Evolutionary conservation across 2,329 filamentous ascomycete species (phyloP), one percentile per base, ranked within the genome.

Genomic region (Fusarium sp.): DNA sequence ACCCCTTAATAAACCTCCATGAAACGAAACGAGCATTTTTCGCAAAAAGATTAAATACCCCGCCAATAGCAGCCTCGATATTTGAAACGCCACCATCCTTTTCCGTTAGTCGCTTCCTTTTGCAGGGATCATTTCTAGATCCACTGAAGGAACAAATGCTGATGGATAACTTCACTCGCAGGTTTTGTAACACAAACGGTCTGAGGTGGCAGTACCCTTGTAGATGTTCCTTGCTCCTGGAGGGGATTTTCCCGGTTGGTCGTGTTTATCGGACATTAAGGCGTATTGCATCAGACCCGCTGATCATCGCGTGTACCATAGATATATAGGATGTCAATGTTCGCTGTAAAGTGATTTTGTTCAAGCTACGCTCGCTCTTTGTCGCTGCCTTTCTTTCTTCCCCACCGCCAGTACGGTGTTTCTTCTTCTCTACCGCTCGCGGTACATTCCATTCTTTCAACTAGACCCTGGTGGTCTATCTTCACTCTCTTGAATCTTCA

Each of bases 381-480:
- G 59, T 62, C 30, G 44, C 59, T 67, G 51, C 34, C 38, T 72
- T 41, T 72, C 55, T 30, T 64, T 77, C 66, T 59, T 22, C 48
- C 47, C 26, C 64, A 54, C 72, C 68, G 72, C 72, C 26, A 74
- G 72, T 24, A 8, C 72, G 72, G 72, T 74, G 59, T 26, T 26
- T 56, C 17, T 26, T 26, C 47, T 52, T 52, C 15, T 42, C 55
- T 62, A 66, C 72, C 72, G 72, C 52, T 60, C 47, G 60, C 71
- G 71, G 71, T 72, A 48, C 38, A 30, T 60, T 66, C 45, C 66
- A 30, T 66, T 73, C 72, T 62, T 74, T 75, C 52, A 47, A 38
- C 24, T 51, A 39, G 64, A 52, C 75, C 75, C 75, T 73, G 75
- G 75, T 42, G 75, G 75, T 76, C 70, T 26, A 17, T n/a, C 48